Evolutionary conservation across 495 filamentous ascomycete species (phyloP).

Genomic region (Neurospora discreta): DNA sequence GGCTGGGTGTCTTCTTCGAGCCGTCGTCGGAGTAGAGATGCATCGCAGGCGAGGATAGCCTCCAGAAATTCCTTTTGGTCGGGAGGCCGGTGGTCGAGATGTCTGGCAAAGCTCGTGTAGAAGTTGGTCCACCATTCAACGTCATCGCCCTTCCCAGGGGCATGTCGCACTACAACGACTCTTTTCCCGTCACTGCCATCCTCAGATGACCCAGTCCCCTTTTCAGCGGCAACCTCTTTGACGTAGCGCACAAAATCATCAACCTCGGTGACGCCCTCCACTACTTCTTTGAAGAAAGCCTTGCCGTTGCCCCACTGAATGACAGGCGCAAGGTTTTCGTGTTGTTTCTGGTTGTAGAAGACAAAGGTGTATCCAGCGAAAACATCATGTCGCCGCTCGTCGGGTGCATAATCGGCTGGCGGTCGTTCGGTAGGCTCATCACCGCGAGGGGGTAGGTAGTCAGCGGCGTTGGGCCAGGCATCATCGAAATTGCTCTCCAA

Average conservation of each 20-base stretch:
- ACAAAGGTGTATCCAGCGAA: slow-evolving; percentile 86
- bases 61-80: slow-evolving; percentile 90
- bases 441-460: slow-evolving; percentile 62
- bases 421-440: slow-evolving; percentile 60
- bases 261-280: slow-evolving; percentile 54
- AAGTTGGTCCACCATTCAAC: slow-evolving; percentile 63
- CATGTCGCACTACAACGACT: slow-evolving; percentile 70
- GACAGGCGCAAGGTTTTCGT: slow-evolving; percentile 57
- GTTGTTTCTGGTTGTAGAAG: slow-evolving; percentile 72
- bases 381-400: slow-evolving; percentile 51
- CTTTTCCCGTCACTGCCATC: slow-evolving; percentile 53
- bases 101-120: slow-evolving; percentile 50
- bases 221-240: slow-evolving; percentile 59
- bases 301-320: slow-evolving; percentile 80
- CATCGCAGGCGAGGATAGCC: slow-evolving; percentile 71
- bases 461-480: slow-evolving; percentile 63
- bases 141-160: slow-evolving; percentile 45
- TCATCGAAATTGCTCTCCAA: slow-evolving; percentile 78
- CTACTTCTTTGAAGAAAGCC: slow-evolving; percentile 51
- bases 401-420: slow-evolving; percentile 54
- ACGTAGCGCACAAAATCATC: slow-evolving; percentile 72
- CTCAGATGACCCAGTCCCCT: slow-evolving; percentile 50
- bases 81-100: slow-evolving; percentile 69
- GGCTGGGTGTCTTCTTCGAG: slow-evolving; percentile 34
- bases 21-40: slow-evolving; percentile 52